Evolutionary conservation across 768 basidiomycete species (phyloP), one percentile per base, ranked within the genome.

Genomic region (Collybia nuda): DNA sequence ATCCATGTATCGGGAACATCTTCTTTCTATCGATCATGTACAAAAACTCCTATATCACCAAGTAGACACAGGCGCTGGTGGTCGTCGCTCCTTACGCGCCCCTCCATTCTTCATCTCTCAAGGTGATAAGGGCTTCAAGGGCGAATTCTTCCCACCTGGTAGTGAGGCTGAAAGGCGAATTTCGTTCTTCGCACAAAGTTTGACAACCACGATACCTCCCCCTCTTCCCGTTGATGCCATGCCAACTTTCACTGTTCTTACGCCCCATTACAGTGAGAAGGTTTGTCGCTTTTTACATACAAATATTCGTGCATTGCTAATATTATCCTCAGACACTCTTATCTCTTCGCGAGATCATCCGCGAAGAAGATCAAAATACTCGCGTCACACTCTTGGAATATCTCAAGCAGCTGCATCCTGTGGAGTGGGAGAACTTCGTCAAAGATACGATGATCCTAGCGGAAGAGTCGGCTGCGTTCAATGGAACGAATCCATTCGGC

Each of bases 401-500:
- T 73, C 79, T 99, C 60, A 99, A 99, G 71, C 97, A 98, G 65
- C 82, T 99, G 35, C 97, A 99, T 65, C 90, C 94, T 3, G 77
- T 98, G 60, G 97, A 99, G 67, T 99, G 97, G 97, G 93, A 96
- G 70, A 98, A 99, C 69, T 98, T 99, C 56, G 97, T 99, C 60
- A 94, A 93, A 76, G 97, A 99, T 66, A 99, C 97, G 63, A 98
- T 94, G 78, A 99, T 99, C 58, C 80, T 99, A 32, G 95, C 97
- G 0, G 94, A 98, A 66, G 97, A 99, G 65, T 91, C 92, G 2
- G 83, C 87, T 26, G 81, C 87, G 78, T 93, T 85, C 68, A 88
- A 85, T 55, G 92, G 90, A 15, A 71, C 80, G 42, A 83, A 80
- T 56, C 92, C 85, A 59, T 67, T 84, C 68, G 56, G 88, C 78